Percentiles rank a stretch among this genome's conserved stretches.
These are phyloP conservation scores for Buddleja alternifolia DNA, from an alignment of 257 asterid genomes.

Conservation along the genomic window DNA sequence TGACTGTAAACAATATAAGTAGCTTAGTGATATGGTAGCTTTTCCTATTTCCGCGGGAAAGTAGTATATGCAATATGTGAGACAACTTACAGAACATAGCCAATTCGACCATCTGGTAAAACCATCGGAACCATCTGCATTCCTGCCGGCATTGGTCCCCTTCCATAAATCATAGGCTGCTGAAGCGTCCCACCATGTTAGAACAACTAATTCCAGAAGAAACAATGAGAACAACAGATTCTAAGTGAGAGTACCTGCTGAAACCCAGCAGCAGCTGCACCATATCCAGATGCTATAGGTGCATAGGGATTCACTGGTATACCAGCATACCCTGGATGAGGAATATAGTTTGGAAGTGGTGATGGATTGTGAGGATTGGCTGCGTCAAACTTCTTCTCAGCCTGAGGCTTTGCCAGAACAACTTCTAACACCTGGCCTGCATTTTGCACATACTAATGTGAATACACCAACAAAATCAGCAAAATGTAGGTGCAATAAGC, in stretches of 20 bases:
- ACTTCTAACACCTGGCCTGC: conserved; percentile 87
- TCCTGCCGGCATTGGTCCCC: conserved; percentile 97
- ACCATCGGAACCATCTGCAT: conserved; percentile 99
- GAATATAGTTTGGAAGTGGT: conserved; percentile 68
- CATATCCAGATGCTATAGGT: conserved; percentile 69
- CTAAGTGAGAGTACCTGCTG: conserved; percentile 64
- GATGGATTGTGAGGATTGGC: conserved; percentile 56
- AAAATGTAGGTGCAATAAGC: background rate
- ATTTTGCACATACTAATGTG: conserved; percentile 18
- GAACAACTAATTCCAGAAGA: conserved; percentile 12
- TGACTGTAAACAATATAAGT: conserved; percentile 54
- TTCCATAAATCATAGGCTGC: conserved; percentile 95
- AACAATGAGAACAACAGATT: background rate
- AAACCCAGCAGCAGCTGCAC: conserved; percentile 64
- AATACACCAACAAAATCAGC: conserved; percentile 12
- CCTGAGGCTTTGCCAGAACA: conserved; percentile 96
- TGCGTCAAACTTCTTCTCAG: conserved; percentile 75
- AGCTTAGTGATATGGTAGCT: background rate
- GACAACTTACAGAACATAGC: conserved; percentile 91
- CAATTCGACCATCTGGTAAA: conserved; percentile 94
- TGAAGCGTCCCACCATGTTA: conserved; percentile 13
- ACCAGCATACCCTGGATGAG: conserved; percentile 81
- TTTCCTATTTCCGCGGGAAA: background rate
- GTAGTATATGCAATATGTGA: background rate
- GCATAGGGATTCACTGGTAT: conserved; percentile 77